A percentile compares a stretch with the other conserved stretches of the same genome.
These are phyloP conservation scores for Euphorbia peplus DNA, from an alignment of 345 rosid genomes.

Conservation along the genomic window DNA sequence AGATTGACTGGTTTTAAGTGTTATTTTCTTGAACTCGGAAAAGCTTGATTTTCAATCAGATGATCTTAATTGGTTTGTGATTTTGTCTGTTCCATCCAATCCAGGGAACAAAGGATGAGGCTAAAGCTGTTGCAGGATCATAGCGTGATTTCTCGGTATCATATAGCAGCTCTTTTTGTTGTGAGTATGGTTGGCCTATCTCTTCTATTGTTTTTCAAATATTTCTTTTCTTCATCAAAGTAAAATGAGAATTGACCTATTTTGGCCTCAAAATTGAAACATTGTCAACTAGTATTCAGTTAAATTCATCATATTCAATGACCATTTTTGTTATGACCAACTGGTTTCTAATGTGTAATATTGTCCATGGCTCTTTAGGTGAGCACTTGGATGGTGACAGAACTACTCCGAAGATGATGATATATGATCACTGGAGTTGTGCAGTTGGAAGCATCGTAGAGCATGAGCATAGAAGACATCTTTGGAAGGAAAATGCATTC, in stretches of 20 bases:
- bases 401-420: background rate
- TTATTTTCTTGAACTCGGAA: background rate
- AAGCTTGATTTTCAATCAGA: background rate
- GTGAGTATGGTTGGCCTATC: constrained; percentile 22
- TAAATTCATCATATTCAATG: no score
- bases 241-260: background rate
- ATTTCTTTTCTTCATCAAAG: background rate
- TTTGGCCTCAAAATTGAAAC: background rate
- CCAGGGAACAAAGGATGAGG: constrained; percentile 57
- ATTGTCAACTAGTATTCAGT: background rate
- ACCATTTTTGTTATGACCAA: background rate
- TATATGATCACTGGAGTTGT: no score
- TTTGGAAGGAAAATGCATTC: background rate
- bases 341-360: no score
- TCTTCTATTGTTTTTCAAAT: background rate
- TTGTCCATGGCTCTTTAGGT: background rate
- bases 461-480: background rate
- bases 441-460: background rate
- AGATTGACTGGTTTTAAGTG: background rate
- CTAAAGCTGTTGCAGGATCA: constrained; percentile 62
- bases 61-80: background rate
- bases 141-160: constrained; percentile 9
- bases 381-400: background rate
- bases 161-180: constrained; percentile 21
- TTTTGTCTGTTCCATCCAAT: constrained; percentile 25